A percentile compares a stretch with the other conserved stretches of the same genome.
Conservation (phyloP, 495 filamentous ascomycete species). For the Trichoderma orchidacearum region DNA sequence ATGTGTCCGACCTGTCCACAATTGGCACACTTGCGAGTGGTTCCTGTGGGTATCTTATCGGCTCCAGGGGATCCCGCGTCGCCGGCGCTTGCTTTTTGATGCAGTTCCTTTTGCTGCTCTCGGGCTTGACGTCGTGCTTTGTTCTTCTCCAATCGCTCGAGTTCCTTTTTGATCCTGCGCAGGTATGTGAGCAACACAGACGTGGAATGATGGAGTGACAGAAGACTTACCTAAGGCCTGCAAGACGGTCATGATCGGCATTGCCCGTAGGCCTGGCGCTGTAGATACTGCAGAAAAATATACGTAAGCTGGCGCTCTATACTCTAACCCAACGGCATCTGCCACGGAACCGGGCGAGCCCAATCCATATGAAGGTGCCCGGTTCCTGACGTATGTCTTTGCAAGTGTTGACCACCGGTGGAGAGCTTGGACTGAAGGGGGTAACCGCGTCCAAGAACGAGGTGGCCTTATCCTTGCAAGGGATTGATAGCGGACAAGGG, state of each 20-base stretch:
- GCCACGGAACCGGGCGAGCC: neutral
- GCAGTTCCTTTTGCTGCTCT: conserved; percentile 69
- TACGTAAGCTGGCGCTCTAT: conserved; percentile 9
- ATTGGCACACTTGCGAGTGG: conserved; percentile 90
- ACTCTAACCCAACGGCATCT: neutral
- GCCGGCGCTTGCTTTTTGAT: conserved; percentile 22
- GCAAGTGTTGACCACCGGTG: neutral
- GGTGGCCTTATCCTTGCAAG: neutral
- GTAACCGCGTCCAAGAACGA: neutral
- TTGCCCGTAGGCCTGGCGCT: conserved; percentile 55
- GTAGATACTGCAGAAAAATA: conserved; percentile 25
- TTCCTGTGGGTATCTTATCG: conserved; percentile 41
- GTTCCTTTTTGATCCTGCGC: conserved; percentile 56
- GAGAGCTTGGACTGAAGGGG: neutral
- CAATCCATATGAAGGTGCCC: neutral
- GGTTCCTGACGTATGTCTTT: neutral
- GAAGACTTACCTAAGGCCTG: conserved; percentile 18
- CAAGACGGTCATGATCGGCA: conserved; percentile 37
- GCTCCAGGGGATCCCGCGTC: conserved; percentile 37
- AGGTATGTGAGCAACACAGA: neutral
- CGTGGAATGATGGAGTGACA: neutral
- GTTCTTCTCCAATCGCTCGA: conserved; percentile 74
- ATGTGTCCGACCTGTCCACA: conserved; percentile 94
- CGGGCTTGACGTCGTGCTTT: conserved; percentile 81
- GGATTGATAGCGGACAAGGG: neutral